These are phyloP conservation scores for Cochlearia excelsa DNA, from an alignment of 345 rosid genomes.

Conservation along the genomic window DNA sequence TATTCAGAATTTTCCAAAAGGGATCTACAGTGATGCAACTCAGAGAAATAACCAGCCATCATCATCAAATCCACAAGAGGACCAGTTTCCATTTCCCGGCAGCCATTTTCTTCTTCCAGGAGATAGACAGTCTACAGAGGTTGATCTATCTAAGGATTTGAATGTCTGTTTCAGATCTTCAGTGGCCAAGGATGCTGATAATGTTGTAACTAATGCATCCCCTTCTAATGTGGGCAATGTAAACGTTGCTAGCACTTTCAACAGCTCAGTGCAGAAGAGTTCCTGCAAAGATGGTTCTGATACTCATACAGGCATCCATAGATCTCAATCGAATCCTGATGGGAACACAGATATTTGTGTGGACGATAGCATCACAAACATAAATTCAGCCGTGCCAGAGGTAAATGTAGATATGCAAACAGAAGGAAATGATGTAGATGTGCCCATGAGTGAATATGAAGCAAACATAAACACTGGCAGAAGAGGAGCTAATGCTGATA, in stretches of 20 bases:
- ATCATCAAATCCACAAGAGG: slow-evolving; percentile 51
- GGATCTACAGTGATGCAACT: slow-evolving; percentile 37
- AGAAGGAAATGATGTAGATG: slow-evolving; percentile 28
- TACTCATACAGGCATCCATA: slow-evolving; percentile 30
- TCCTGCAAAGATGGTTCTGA: slow-evolving; percentile 29
- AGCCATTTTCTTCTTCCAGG: slow-evolving; percentile 35
- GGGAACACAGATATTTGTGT: slow-evolving; percentile 21
- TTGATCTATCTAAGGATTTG: slow-evolving; percentile 37
- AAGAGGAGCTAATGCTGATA: slow-evolving; percentile 32
- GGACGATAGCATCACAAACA: slow-evolving; percentile 24
- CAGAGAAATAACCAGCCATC: slow-evolving; percentile 33
- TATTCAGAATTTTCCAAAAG: slow-evolving; percentile 49
- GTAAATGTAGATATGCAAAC: slow-evolving; percentile 16
- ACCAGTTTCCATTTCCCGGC: slow-evolving; percentile 50
- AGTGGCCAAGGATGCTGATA: slow-evolving; percentile 37
- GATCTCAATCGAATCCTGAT: slow-evolving; percentile 32
- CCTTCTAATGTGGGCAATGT: slow-evolving; percentile 26
- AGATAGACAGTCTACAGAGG: slow-evolving; percentile 40
- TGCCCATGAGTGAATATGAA: slow-evolving; percentile 23
- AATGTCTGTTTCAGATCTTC: slow-evolving; percentile 28
- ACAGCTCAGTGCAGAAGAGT: slow-evolving; percentile 32
- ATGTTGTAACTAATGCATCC: slow-evolving; percentile 28
- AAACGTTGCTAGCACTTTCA: slow-evolving; percentile 33
- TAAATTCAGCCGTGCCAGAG: slow-evolving; percentile 19
- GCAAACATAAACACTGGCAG: slow-evolving; percentile 32